phyloP scores from a whole-genome alignment of 805 yeast genomes.

The Diddensiella santjacobensis region DNA sequence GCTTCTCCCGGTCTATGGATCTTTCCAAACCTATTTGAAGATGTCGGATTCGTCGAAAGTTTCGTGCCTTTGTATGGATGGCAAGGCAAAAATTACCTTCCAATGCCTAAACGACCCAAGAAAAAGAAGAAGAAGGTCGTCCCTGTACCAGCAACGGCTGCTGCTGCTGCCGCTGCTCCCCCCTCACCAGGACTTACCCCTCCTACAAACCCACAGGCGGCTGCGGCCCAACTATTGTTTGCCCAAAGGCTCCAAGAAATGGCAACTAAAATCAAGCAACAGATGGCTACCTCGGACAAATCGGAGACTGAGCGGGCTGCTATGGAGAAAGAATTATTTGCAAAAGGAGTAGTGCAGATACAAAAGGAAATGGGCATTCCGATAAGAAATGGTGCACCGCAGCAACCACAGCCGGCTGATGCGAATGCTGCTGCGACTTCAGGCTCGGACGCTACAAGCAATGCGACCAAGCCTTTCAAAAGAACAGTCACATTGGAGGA shows the following conservation, averaged over 20 bases:
- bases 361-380: background rate
- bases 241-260: background rate
- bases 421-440: background rate
- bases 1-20: slow-evolving; percentile 84
- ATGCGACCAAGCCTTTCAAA: slow-evolving; percentile 3
- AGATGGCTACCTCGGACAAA: background rate
- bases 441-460: background rate
- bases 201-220: background rate
- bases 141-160: slow-evolving; percentile 1
- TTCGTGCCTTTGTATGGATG: slow-evolving; percentile 86
- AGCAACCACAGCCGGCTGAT: background rate
- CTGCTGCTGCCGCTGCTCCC: background rate
- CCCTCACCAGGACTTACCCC: background rate
- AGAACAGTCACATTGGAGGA: slow-evolving; percentile 9
- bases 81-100: slow-evolving; percentile 43
- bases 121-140: slow-evolving; percentile 22
- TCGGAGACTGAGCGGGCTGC: slow-evolving; percentile 8
- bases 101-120: slow-evolving; percentile 17
- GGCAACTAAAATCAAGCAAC: background rate
- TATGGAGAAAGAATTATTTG: background rate
- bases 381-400: slow-evolving; percentile 3
- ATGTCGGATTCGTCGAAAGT: slow-evolving; percentile 89
- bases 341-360: background rate
- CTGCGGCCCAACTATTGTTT: background rate
- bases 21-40: slow-evolving; percentile 93